Base-by-base conservation (phyloP, 192 early-diverging fungal species). In the Gamsiella multidivaricata region DNA sequence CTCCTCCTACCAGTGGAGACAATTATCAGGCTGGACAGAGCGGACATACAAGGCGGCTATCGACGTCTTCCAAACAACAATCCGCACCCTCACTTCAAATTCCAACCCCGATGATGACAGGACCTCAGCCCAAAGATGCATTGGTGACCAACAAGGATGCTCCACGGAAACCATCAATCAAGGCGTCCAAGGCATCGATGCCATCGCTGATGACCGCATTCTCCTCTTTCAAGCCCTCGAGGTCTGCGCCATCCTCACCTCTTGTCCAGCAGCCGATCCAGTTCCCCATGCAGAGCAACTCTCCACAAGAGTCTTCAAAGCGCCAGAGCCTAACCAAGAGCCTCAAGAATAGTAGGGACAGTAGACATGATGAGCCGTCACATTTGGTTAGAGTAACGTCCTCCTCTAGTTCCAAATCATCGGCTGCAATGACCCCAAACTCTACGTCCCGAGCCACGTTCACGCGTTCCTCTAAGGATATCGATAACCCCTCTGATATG, bases 171-270 rank as follows among this genome's bases (percentile, higher is more conserved):
- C 65, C 74, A 10, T 78, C 74, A 6, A 78, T 78, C 60, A 78
- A 78, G 41, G 22, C 74, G 4, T 78, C 74, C n/a, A 78, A 78
- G 47, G 65, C 74, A 25, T 52, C 74, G 1, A 78, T 78, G 74
- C 74, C 74, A 14, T 78, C 74, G 26, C 46, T 78, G 12, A 78
- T 78, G 65, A 78, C 74, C 4, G 74, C 74, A 0, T 78, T 78
- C 33, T 78, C 74, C 17, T 49, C 65, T 12, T 69, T 78, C 53
- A 78, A 78, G 28, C 61, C 74, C 10, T 69, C 74, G 0, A 78
- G 47, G 32, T 78, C 74, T 9, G 54, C 52, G 25, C 74, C 74
- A 2, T 69, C 65, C 23, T 78, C 74, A 0, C 74, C 74, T n/a
- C 15, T 54, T 17, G 53, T 57, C 17, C 59, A 69, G 25, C 54